Conservation (phyloP, 176 grass and related monocot genomes). For the Cymbopogon citratus region DNA sequence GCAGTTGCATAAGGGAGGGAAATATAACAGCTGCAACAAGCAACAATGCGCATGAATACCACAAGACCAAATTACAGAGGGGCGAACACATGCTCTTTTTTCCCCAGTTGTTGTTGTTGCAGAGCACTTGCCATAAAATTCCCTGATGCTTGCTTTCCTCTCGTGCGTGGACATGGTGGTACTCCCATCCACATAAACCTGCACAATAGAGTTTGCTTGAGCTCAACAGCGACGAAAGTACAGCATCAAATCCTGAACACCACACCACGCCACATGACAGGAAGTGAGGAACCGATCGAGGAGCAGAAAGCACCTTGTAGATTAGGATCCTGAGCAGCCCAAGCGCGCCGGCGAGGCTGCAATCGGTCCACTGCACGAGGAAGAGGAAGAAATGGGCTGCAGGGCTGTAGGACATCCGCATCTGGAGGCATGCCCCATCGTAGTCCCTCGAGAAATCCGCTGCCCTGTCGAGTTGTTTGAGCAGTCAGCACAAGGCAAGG, state of each 20-base stretch:
- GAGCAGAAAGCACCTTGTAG: constrained; percentile 42
- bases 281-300: not conserved
- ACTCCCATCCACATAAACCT: constrained; percentile 84
- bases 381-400: constrained; percentile 77
- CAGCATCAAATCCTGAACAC: not conserved
- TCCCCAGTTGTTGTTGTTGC: too few relatives aligned
- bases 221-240: not conserved
- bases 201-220: not conserved
- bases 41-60: too few relatives aligned
- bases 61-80: too few relatives aligned
- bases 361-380: constrained; percentile 90
- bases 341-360: constrained; percentile 82
- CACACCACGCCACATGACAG: not conserved
- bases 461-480: constrained; percentile 39
- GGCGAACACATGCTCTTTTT: too few relatives aligned
- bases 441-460: constrained; percentile 83
- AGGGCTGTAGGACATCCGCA: constrained; percentile 86
- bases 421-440: constrained; percentile 82
- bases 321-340: constrained; percentile 86
- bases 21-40: constrained; percentile 61
- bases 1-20: constrained; percentile 52
- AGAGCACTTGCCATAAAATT: constrained; percentile 45
- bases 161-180: constrained; percentile 92
- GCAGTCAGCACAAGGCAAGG: not conserved
- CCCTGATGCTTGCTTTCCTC: constrained; percentile 80